These are phyloP conservation scores for Lasiosphaeria ovina DNA, from an alignment of 495 filamentous ascomycete species.

Conservation along the genomic window DNA sequence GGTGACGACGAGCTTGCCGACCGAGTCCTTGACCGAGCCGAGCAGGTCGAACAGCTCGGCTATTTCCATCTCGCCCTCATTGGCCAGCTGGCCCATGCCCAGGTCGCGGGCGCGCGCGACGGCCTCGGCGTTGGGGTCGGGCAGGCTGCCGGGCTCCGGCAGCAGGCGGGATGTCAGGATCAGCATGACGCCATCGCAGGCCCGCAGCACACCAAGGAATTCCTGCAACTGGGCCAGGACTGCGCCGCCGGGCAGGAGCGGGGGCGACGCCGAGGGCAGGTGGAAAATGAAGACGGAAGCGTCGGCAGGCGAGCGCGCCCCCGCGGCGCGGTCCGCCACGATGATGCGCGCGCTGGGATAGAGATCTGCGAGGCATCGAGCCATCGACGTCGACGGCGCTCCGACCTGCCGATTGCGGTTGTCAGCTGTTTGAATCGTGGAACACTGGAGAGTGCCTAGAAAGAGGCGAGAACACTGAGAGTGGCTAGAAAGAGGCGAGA, in stretches of 20 bases:
- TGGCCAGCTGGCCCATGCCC: background rate
- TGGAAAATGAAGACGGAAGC: conserved; percentile 2
- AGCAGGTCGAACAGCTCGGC: conserved; percentile 4
- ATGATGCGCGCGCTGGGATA: background rate
- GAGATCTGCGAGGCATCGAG: background rate
- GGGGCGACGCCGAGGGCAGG: background rate
- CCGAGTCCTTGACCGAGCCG: background rate
- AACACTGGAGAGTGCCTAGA: background rate
- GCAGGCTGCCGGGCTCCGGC: background rate
- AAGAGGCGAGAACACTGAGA: too few species aligned
- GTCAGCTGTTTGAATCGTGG: background rate
- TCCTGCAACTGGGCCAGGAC: background rate
- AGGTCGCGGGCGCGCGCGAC: conserved; percentile 1
- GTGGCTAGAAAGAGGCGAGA: background rate
- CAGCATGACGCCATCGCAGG: background rate
- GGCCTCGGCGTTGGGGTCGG: background rate
- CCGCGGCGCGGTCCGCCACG: background rate
- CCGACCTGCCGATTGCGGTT: background rate
- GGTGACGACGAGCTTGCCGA: background rate
- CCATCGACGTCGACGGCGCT: background rate
- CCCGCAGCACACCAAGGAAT: background rate
- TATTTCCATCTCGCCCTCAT: conserved; percentile 1
- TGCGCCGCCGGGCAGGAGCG: background rate
- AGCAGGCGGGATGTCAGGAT: background rate
- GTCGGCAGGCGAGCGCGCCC: background rate